Evolutionary conservation across 2,329 filamentous ascomycete genomes (phyloP).

Genomic region (Alternaria sp.): DNA sequence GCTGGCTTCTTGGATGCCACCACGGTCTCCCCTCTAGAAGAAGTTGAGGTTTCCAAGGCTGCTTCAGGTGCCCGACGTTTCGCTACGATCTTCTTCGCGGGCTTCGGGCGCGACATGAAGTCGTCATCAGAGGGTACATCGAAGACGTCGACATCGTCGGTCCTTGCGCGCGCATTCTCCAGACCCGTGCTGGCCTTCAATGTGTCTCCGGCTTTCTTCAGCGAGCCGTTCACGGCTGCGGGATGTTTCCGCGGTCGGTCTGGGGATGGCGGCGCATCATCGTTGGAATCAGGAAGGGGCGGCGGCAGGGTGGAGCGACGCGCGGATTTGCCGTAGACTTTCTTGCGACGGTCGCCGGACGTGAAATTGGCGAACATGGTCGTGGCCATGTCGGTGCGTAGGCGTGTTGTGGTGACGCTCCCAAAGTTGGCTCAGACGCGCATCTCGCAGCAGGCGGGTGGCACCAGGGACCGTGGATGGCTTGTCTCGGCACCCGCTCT

Average conservation of each 20-base stretch:
- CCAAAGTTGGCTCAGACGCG: slow-evolving; percentile 21
- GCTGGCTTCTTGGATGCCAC: not conserved
- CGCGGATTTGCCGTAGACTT: slow-evolving; percentile 47
- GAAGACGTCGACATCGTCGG: slow-evolving; percentile 41
- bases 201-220: slow-evolving; percentile 14
- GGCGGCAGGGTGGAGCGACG: slow-evolving; percentile 27
- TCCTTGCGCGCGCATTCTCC: slow-evolving; percentile 10
- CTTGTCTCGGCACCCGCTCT: not conserved
- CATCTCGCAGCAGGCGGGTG: slow-evolving; percentile 21
- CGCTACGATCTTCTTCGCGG: slow-evolving; percentile 20
- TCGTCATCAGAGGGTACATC: slow-evolving; percentile 52
- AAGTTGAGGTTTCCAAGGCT: slow-evolving; percentile 13
- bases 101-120: slow-evolving; percentile 11
- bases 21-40: slow-evolving; percentile 13
- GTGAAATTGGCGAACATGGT: slow-evolving; percentile 38
- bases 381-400: slow-evolving; percentile 27
- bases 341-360: slow-evolving; percentile 45
- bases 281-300: slow-evolving; percentile 18
- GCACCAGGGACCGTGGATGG: not conserved
- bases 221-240: slow-evolving; percentile 1
- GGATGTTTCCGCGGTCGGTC: slow-evolving; percentile 40
- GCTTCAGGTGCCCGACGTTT: slow-evolving; percentile 19
- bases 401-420: slow-evolving; percentile 14
- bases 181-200: slow-evolving; percentile 5
- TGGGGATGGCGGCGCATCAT: slow-evolving; percentile 40